These are phyloP conservation scores for Hypoxylon sp. DNA, from an alignment of 2,329 filamentous ascomycete species.

Conservation along the genomic window DNA sequence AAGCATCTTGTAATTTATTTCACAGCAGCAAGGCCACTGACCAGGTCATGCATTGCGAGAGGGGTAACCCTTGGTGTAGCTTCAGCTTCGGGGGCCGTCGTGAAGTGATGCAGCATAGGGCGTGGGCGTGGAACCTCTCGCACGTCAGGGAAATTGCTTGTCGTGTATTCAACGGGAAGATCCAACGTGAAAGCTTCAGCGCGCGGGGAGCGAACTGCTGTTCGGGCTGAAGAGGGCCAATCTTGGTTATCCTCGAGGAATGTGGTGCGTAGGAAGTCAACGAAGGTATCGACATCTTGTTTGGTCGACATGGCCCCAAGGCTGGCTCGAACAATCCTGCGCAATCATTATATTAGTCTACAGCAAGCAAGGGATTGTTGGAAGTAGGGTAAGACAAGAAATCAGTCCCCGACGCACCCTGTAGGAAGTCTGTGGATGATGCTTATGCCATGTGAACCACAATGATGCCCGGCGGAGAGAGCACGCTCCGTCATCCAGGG, in stretches of 20 bases:
- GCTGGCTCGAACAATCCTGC: constrained; percentile 70
- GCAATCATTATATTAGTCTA: constrained; percentile 10
- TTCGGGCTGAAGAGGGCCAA: constrained; percentile 33
- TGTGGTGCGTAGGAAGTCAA: constrained; percentile 60
- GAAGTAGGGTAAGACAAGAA: constrained; percentile 21
- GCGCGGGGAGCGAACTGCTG: constrained; percentile 29
- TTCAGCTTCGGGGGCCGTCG: constrained; percentile 37
- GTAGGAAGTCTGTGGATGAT: constrained; percentile 68
- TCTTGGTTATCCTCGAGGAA: constrained; percentile 52
- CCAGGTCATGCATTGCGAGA: constrained; percentile 39
- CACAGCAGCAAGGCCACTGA: constrained; percentile 37
- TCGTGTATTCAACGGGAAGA: constrained; percentile 37
- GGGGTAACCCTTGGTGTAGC: constrained; percentile 37
- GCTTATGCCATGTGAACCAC: constrained; percentile 65
- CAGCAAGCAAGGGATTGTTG: background rate
- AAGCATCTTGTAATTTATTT: constrained; percentile 18
- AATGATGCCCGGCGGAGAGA: constrained; percentile 69
- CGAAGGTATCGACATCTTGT: constrained; percentile 65
- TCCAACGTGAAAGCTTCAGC: constrained; percentile 31
- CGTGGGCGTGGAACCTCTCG: constrained; percentile 41
- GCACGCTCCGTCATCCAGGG: constrained; percentile 67
- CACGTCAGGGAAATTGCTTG: constrained; percentile 46
- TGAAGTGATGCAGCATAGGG: constrained; percentile 36
- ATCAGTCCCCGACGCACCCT: constrained; percentile 55
- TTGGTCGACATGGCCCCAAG: constrained; percentile 72